Percentiles rank a stretch among this genome's conserved stretches.
These are phyloP conservation scores for Xylariaceae sp. DNA, from an alignment of 2,329 filamentous ascomycete species.

Conservation along the genomic window DNA sequence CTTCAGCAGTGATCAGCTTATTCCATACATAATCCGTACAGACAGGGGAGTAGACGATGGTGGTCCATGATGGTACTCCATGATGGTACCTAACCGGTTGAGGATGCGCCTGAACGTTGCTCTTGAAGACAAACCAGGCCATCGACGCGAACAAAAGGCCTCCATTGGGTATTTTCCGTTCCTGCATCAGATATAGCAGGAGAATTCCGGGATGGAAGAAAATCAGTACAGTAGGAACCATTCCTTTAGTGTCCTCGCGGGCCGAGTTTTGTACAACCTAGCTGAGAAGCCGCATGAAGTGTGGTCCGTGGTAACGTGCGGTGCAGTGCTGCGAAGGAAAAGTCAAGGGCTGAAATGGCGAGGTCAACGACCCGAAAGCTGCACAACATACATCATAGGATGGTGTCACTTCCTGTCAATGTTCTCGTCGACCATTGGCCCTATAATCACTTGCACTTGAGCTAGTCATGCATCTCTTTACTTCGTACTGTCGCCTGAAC, in stretches of 20 bases:
- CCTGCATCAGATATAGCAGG: constrained; percentile 36
- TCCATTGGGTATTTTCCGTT: constrained; percentile 31
- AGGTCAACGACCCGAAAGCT: constrained; percentile 15
- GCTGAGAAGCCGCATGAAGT: background rate
- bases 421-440: background rate
- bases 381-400: constrained; percentile 12
- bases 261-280: background rate
- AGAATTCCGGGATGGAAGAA: background rate
- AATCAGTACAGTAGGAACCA: background rate
- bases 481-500: background rate
- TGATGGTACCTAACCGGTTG: background rate
- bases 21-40: no score
- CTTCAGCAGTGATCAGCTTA: background rate
- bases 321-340: constrained; percentile 1
- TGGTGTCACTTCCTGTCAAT: constrained; percentile 3
- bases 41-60: background rate
- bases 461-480: background rate
- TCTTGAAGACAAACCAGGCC: background rate
- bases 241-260: background rate
- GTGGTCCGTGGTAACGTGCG: background rate
- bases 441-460: background rate
- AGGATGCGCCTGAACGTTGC: background rate
- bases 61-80: background rate
- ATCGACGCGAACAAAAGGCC: constrained; percentile 26
- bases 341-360: constrained; percentile 11